Evolutionary conservation across 1,284 basidiomycete species (phyloP), one percentile per base, ranked within the genome.

Genomic region (Caloboletus firmus): DNA sequence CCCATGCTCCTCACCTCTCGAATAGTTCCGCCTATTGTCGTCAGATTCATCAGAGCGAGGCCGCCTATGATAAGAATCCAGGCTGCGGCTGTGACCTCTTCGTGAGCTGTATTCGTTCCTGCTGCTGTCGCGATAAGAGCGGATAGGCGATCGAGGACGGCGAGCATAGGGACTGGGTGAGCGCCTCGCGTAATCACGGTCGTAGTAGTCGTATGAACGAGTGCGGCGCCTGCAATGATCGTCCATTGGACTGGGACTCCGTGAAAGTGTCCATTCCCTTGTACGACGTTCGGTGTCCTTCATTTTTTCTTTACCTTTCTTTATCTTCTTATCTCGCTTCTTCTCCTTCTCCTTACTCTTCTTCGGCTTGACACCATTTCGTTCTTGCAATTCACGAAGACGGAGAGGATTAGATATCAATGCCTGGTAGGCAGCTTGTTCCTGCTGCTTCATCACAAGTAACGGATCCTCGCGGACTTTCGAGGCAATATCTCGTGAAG

Each of bases 381-480:
- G 79, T 71, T 85, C 87, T 69, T 87, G 89, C 77, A 93, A 78
- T 74, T 91, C 88, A 54, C 87, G 83, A 44, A 98, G 74, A 34
- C 94, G 89, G 20, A 95, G 84, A 15, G 97, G 97, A 63, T 98
- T 95, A 52, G 90, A 87, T 77, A 95, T 84, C 49, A 99, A 78
- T 4, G 93, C 85, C 62, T 97, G 85, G 61, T 95, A 91, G 8
- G 94, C 91, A 8, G 91, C 89, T 70, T 98, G 94, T 73, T 99
- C 96, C 68, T 98, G 95, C 70, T 94, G 90, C 74, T 98, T 98
- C 76, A 99, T 99, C 13, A 93, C 93, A 24, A 99, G 80, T 24
- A 99, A 72, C 2, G 96, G 96, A 67, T 99, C 96, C 71, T 98
- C 95, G 39, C 96, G 87, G 58, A 99, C 87, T 76, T 99, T 99